Conservation (phyloP, 805 yeast genomes). For the Zygotorulaspora florentina region DNA sequence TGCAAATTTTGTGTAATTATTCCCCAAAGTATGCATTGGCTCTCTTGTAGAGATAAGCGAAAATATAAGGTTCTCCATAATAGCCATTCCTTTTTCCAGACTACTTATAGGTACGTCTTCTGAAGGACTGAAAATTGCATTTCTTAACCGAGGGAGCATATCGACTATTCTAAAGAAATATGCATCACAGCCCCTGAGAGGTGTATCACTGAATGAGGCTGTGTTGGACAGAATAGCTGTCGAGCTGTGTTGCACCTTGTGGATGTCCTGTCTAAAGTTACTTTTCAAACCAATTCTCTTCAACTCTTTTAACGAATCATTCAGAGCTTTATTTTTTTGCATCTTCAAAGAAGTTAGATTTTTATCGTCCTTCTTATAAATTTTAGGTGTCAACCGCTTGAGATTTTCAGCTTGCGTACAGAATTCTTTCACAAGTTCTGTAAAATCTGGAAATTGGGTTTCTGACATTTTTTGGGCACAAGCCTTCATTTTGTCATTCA, state of each 20-base stretch:
- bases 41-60: conserved; percentile 51
- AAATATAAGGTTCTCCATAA: conserved; percentile 64
- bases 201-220: conserved; percentile 40
- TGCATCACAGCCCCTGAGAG: conserved; percentile 44
- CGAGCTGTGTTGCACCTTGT: conserved; percentile 56
- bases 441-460: conserved; percentile 46
- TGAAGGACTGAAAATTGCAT: conserved; percentile 53
- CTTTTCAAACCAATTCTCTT: conserved; percentile 72
- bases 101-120: conserved; percentile 72
- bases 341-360: conserved; percentile 69
- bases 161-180: conserved; percentile 72
- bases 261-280: conserved; percentile 61
- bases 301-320: conserved; percentile 71
- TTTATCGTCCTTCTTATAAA: conserved; percentile 67
- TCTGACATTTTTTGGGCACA: conserved; percentile 38
- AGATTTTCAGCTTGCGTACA: conserved; percentile 57
- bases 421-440: conserved; percentile 52
- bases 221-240: conserved; percentile 57
- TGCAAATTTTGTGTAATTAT: conserved; percentile 18
- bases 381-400: conserved; percentile 72
- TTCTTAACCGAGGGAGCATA: conserved; percentile 71
- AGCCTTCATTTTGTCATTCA: conserved; percentile 53
- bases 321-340: conserved; percentile 75
- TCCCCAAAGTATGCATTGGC: conserved; percentile 38
- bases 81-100: conserved; percentile 71